These are phyloP conservation scores for Selaginella moellendorffii DNA, from an alignment of 75 land plant species.

Conservation along the genomic window DNA sequence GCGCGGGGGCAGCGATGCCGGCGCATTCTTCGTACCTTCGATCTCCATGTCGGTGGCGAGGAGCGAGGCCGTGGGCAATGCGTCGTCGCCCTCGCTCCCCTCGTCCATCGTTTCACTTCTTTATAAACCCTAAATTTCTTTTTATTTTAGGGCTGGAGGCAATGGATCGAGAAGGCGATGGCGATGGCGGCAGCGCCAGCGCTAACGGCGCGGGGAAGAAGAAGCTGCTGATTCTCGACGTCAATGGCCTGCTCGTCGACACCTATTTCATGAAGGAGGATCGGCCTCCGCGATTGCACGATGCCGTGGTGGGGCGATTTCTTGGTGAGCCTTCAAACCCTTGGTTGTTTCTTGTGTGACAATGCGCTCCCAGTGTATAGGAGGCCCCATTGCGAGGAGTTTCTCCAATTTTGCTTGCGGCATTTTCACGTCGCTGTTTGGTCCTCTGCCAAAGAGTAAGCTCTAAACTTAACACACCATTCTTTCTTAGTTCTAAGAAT, in stretches of 20 bases:
- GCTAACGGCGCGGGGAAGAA: no score
- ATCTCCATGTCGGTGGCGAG: no score
- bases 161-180: no score
- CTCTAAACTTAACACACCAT: not conserved
- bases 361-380: constrained; percentile 31
- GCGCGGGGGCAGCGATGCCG: no score
- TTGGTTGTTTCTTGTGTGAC: not conserved
- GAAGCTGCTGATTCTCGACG: constrained; percentile 25
- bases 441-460: constrained; percentile 61
- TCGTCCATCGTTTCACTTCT: no score
- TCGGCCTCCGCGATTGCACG: not conserved
- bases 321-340: constrained; percentile 11
- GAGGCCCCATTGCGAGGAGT: constrained; percentile 56
- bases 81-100: no score
- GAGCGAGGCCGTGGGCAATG: no score
- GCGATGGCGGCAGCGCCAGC: no score
- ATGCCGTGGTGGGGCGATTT: constrained; percentile 8
- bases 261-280: not conserved
- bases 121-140: no score
- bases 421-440: constrained; percentile 64
- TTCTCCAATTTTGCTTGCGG: constrained; percentile 65
- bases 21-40: no score
- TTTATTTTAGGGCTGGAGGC: no score
- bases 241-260: constrained; percentile 20
- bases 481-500: not conserved